Percentiles rank a stretch among this genome's conserved stretches.
These are phyloP conservation scores for Dactylis glomerata DNA, from an alignment of 176 grass and related monocot species.

Conservation along the genomic window DNA sequence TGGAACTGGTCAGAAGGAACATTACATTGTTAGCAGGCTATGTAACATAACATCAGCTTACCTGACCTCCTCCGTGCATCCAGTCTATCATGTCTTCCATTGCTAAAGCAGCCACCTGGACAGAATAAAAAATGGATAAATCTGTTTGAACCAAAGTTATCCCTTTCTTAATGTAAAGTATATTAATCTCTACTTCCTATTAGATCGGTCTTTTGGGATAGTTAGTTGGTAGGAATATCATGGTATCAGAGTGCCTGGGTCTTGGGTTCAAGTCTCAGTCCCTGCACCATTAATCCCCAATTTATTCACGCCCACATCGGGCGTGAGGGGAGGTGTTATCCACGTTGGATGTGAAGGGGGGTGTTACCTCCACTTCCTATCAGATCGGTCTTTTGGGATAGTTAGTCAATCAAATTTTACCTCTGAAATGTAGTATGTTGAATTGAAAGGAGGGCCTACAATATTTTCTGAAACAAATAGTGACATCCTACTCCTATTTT, in stretches of 20 bases:
- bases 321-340: no score
- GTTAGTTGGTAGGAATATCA: no score
- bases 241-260: no score
- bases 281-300: no score
- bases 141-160: slow-evolving; percentile 15
- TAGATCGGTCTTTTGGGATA: no score
- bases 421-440: slow-evolving; percentile 13
- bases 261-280: no score
- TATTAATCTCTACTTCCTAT: no score
- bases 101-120: slow-evolving; percentile 88
- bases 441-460: not conserved
- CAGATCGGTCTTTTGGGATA: no score
- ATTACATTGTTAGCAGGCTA: slow-evolving; percentile 36
- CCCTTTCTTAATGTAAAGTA: slow-evolving; percentile 1
- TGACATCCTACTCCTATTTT: not conserved
- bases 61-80: slow-evolving; percentile 96
- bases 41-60: slow-evolving; percentile 42
- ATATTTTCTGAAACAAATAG: not conserved
- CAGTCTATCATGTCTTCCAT: slow-evolving; percentile 99
- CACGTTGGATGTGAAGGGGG: no score
- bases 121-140: slow-evolving; percentile 21
- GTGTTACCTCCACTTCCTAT: no score
- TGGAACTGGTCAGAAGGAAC: slow-evolving; percentile 18
- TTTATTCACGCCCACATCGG: no score
- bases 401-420: slow-evolving; percentile 16